Base-by-base conservation (phyloP, 1,284 basidiomycete genomes). In the Xerocomus nothofagi region DNA sequence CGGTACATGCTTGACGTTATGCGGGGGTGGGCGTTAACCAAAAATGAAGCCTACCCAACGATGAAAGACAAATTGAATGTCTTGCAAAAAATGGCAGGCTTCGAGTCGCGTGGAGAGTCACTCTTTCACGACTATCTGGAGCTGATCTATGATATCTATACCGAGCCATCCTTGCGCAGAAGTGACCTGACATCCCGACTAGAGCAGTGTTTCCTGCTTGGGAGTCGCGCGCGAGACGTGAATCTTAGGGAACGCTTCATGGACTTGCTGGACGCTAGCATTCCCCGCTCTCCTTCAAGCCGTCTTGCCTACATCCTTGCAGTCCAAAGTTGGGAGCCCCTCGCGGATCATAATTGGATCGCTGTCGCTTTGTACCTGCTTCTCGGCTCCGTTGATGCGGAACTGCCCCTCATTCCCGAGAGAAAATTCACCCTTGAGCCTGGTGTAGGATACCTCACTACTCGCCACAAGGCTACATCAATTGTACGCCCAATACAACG, bases 51-150 rank as follows among this genome's bases (percentile, higher is more conserved):
- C 1, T 91, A 91, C 63, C 93, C 95, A 2, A 93, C 91, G 0
- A 88, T 93, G 78, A 98, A 98, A 71, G 98, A 99, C 72, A 99
- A 98, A 70, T 90, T 95, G 1, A 86, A 80, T 27, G 73, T 99
- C 30, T 69, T 99, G 54, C 82, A 92, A 65, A 94, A 93, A 69
- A 98, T 99, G 93, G 81, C 84, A 26, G 77, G 81, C 17, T 97
- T 91, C 66, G 96, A 99, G 71, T 78, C 78, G 34, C 84, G 90
- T 40, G 86, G 86, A 24, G 82, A 88, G 14, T 57, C 71, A 11
- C 77, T 99, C 4, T 91, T 92, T 69, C 83, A 86, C 51, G 82
- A 87, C 43, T 99, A 94, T 66, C 77, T 99, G 52, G 87, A 93
- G 55, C 78, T 99, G 49, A 91, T 99, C 55, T 90, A 92, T 63